These are phyloP conservation scores for Galerina sulciceps DNA, from an alignment of 768 basidiomycete genomes.

Conservation along the genomic window DNA sequence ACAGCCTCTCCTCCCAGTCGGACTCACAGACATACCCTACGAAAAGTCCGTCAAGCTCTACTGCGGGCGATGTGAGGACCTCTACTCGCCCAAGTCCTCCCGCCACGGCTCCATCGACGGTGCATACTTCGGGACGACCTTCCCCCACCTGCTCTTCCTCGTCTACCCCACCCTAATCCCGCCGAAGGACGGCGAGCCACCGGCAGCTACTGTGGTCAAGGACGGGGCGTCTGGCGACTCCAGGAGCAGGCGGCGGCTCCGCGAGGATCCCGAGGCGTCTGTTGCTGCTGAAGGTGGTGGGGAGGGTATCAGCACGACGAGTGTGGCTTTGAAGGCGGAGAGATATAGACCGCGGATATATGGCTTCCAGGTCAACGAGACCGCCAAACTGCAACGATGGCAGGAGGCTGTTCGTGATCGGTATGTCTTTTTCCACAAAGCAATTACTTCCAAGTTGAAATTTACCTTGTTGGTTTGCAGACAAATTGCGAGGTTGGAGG, in stretches of 20 bases:
- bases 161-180: conserved; percentile 95
- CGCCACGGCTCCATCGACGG: conserved; percentile 98
- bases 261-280: conserved; percentile 60
- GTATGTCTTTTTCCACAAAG: conserved; percentile 48
- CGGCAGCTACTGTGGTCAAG: conserved; percentile 17
- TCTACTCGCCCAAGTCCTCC: conserved; percentile 97
- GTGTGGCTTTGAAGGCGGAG: conserved; percentile 87
- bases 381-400: conserved; percentile 93
- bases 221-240: conserved; percentile 27
- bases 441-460: conserved; percentile 8
- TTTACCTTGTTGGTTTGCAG: conserved; percentile 23
- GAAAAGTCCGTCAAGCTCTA: conserved; percentile 99
- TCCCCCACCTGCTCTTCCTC: conserved; percentile 96
- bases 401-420: conserved; percentile 91
- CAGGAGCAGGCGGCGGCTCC: conserved; percentile 41
- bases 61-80: conserved; percentile 97
- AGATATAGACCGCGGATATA: conserved; percentile 93
- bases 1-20: conserved; percentile 95
- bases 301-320: conserved; percentile 77
- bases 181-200: conserved; percentile 23
- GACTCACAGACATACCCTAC: conserved; percentile 95
- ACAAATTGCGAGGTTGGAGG: conserved; percentile 56
- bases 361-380: conserved; percentile 95
- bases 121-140: conserved; percentile 98
- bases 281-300: conserved; percentile 58